Evolutionary conservation across 108 stramenopile species (phyloP).

Genomic region (Nitzschia inconspicua): DNA sequence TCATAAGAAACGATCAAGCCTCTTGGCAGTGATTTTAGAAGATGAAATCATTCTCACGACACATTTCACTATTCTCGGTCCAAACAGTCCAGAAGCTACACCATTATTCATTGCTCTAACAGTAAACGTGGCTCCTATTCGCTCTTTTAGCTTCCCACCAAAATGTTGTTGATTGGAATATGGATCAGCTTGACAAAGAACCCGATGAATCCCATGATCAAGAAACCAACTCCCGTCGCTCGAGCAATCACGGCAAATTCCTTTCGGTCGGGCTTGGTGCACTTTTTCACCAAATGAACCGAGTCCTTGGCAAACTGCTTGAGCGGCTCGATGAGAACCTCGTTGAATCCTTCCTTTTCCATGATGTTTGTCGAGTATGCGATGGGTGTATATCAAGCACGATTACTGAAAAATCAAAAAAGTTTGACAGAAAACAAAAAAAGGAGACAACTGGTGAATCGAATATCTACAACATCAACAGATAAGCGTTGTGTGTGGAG

Average conservation of each 20-base stretch:
- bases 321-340: conserved; percentile 92
- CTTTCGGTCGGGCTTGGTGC: conserved; percentile 98
- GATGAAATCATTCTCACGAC: too few relatives aligned
- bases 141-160: conserved; percentile 62
- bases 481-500: too few relatives aligned
- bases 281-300: conserved; percentile 96
- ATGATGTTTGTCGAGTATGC: conserved; percentile 6
- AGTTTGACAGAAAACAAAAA: not conserved
- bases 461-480: not conserved
- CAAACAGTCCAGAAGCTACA: too few relatives aligned
- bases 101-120: not conserved
- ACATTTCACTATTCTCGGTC: too few relatives aligned
- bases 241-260: conserved; percentile 93
- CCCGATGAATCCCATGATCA: conserved; percentile 99
- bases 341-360: conserved; percentile 88
- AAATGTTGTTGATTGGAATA: conserved; percentile 99
- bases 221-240: conserved; percentile 95
- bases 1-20: not conserved
- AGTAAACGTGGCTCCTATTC: not conserved
- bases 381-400: not conserved
- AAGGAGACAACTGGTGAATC: not conserved
- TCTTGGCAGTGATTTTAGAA: too few relatives aligned
- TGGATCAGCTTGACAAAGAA: conserved; percentile 99
- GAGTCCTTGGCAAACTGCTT: conserved; percentile 97
- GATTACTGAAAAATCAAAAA: not conserved